Conservation (phyloP, 164 flowering plant species). For the Umbellularia californica region DNA sequence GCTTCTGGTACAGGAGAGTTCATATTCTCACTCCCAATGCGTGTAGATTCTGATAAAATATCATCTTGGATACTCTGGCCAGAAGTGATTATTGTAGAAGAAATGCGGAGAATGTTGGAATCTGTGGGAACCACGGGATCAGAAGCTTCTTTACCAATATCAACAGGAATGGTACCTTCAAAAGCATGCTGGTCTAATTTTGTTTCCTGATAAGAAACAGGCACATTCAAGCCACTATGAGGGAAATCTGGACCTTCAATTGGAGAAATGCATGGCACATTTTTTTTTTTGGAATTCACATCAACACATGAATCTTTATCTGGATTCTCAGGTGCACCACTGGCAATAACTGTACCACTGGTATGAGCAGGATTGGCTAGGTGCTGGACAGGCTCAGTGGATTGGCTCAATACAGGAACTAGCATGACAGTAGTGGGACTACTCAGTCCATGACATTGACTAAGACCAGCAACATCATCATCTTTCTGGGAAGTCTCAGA, state of each 20-base stretch:
- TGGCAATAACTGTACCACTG: neutral
- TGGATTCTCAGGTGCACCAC: neutral
- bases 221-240: neutral
- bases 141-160: neutral
- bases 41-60: neutral
- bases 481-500: neutral
- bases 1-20: neutral
- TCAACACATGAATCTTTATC: conserved; percentile 7
- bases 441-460: neutral
- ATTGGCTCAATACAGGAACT: neutral
- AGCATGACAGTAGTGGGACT: neutral
- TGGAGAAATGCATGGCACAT: neutral
- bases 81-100: neutral
- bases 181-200: neutral
- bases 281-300: neutral
- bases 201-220: neutral
- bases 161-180: neutral
- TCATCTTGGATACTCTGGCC: neutral
- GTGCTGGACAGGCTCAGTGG: neutral
- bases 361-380: neutral
- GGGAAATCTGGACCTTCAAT: neutral
- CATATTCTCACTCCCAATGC: neutral
- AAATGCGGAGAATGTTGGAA: neutral
- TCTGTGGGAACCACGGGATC: neutral
- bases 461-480: neutral